phyloP scores from a whole-genome alignment of 2,329 filamentous ascomycete genomes.

The Xylariales sp. region DNA sequence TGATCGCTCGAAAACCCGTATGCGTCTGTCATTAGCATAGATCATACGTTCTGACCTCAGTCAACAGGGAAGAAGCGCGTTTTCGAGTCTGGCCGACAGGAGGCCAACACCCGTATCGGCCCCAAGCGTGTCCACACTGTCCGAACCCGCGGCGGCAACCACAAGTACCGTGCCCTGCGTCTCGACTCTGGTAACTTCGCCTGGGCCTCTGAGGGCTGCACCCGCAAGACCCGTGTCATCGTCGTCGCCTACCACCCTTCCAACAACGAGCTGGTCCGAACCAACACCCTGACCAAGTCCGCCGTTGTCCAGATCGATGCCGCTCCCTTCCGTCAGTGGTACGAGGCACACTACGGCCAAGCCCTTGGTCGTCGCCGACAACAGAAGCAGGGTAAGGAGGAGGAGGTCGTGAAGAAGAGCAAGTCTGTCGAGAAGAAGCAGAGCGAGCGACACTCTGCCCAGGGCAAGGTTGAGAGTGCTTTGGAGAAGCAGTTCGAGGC shows the following conservation, averaged over 20 bases:
- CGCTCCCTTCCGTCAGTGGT: conserved; percentile 99
- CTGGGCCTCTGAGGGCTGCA: conserved; percentile 96
- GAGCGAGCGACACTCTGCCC: conserved; percentile 72
- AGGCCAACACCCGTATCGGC: conserved; percentile 99
- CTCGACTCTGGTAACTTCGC: conserved; percentile 99
- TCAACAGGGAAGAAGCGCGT: conserved; percentile 87
- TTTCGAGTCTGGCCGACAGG: conserved; percentile 99
- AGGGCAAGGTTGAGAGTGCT: conserved; percentile 87
- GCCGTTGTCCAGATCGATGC: conserved; percentile 99
- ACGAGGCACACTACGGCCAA: conserved; percentile 98
- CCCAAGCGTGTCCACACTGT: conserved; percentile 94
- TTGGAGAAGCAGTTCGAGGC: conserved; percentile 99
- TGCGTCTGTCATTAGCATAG: conserved; percentile 35
- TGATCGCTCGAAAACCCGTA: conserved; percentile 60
- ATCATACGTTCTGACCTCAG: conserved; percentile 70
- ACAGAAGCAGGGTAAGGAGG: conserved; percentile 66
- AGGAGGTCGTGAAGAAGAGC: conserved; percentile 83
- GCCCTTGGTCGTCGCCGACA: conserved; percentile 85
- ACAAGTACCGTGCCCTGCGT: conserved; percentile 98
- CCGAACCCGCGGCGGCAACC: conserved; percentile 96
- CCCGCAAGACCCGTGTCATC: conserved; percentile 99
- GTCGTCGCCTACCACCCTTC: conserved; percentile 98
- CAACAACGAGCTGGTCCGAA: conserved; percentile 99
- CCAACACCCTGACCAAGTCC: conserved; percentile 99
- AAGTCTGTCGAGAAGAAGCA: conserved; percentile 97